These are phyloP conservation scores for Triticum timopheevii DNA, from an alignment of 176 grass and related monocot species.

Conservation along the genomic window DNA sequence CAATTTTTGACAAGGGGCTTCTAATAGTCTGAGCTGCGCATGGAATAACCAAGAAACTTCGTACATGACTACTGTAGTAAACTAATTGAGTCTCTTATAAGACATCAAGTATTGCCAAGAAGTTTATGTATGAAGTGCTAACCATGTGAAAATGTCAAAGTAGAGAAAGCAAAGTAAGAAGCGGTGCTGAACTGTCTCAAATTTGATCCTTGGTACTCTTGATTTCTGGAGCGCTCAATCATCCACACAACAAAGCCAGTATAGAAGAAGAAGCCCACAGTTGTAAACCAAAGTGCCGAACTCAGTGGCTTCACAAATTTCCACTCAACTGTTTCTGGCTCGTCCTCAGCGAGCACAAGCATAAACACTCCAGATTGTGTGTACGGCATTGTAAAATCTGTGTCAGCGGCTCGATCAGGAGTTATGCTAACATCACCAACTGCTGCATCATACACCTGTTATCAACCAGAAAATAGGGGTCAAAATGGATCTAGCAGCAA, in stretches of 20 bases:
- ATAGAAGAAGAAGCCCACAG: constrained; percentile 50
- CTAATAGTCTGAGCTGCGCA: constrained; percentile 8
- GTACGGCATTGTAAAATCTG: constrained; percentile 63
- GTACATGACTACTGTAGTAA: not conserved
- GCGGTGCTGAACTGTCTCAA: constrained; percentile 47
- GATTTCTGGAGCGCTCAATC: constrained; percentile 50
- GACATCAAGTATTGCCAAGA: not conserved
- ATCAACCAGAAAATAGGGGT: not conserved
- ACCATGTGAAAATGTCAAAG: constrained; percentile 50
- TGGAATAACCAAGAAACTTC: not conserved
- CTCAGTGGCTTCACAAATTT: constrained; percentile 58
- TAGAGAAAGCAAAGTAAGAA: constrained; percentile 66
- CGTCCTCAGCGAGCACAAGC: constrained; percentile 37
- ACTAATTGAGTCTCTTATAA: not conserved
- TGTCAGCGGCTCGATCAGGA: constrained; percentile 17
- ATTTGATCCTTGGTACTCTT: constrained; percentile 45
- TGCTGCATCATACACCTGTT: constrained; percentile 32
- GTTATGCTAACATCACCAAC: constrained; percentile 56
- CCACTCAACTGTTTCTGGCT: constrained; percentile 42
- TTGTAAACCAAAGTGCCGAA: constrained; percentile 44
- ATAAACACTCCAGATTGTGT: constrained; percentile 48
- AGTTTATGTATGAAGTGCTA: not conserved
- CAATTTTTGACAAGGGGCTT: constrained; percentile 41
- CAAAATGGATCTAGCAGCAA: not conserved
- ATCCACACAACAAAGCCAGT: constrained; percentile 59